Evolutionary conservation across 2,329 filamentous ascomycete species (phyloP), one percentile per base, ranked within the genome.

Genomic region (Fusarium camptoceras): DNA sequence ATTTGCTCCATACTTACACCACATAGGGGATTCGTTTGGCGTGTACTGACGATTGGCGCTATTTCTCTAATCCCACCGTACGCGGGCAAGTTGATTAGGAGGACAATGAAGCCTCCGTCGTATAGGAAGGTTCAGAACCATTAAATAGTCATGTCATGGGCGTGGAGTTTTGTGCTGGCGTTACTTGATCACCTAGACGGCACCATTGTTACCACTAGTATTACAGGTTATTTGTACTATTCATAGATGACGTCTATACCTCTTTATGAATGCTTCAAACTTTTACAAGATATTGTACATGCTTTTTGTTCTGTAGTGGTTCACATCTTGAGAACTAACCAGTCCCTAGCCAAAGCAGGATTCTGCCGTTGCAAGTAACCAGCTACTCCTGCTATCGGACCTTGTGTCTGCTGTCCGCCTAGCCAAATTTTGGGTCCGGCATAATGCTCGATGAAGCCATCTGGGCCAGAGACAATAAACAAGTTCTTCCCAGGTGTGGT

Each of bases 101-200:
- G 94, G 76, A 94, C 90, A 65, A 91, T 97, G 85, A 94, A 92
- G 81, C 96, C 96, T 67, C 94, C 94, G 22, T 97, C 92, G 77
- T 98, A 98, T 83, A 87, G 96, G 76, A 99, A 99, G 84, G 94
- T 99, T 49, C 91, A 92, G 81, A 91, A 87, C 46, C 87, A 89
- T 64, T 91, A 81, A 81, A 47, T 51, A 27, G 46, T 44, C 24
- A 20, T 51, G 30, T 44, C 37, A 56, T 51, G 20, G 47, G 57
- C 42, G 58, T 46, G 65, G 68, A 55, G 57, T 67, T 55, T 59
- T 57, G 53, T 39, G 42, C 34, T 50, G 57, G 74, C 65, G 66
- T 72, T 76, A 67, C 65, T 61, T 55, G 46, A 69, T 71, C 55
- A 55, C 51, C 55, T 72, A 70, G 66, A 70, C 44, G 53, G 64